Base-by-base conservation (phyloP, 345 rosid genomes). In the Pistacia vera region DNA sequence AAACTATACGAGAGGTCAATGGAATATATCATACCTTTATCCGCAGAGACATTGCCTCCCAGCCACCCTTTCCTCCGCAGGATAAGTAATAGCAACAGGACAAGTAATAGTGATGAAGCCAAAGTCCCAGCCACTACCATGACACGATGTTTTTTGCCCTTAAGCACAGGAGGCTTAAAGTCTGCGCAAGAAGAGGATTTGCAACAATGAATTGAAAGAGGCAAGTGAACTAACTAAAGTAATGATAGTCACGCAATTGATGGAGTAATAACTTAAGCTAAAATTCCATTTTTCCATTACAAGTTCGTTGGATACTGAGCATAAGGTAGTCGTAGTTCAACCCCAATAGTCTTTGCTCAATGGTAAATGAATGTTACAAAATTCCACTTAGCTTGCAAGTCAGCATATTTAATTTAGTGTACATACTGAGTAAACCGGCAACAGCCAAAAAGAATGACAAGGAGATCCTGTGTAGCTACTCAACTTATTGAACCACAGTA, bases 11-110 rank as follows among this genome's bases (percentile, higher is more conserved):
- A 1, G 65, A 28, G 35, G 41, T 51, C 25, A 60, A 22, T 33
- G 59, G 54, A 66, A 67, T 60, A 44, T n/a, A 14, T 60, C 67
- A 51, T 82, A 92, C 97, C 98, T 83, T 86, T 87, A 75, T 85
- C 93, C 16, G 72, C 66, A 79, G 88, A 80, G 20, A 41, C 75
- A 79, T 87, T 80, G 70, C 88, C 87, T 74, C 89, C 85, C 28
- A 90, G 79, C 81, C 85, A 85, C 11, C 88, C 88, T 82, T 81
- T 89, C 66, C 86, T 84, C 83, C 86, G 78, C 66, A 86, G 66
- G 78, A 86, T 35, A 71, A 75, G 79, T 22, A 83, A 68, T 68
- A 81, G 55, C 48, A 83, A 17, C 70, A 93, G 65, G 57, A 83
- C 56, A 75, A 87, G 54, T 78, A 86, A 76, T 72, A 73, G 61